These are phyloP conservation scores for Daucus carota DNA, from an alignment of 129 eudicot species.

Conservation along the genomic window DH1_v3.0 NC_030382.2:26399501-26400000, in stretches of 20 bases:
- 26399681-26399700: not conserved
- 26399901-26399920: constrained; percentile 46
- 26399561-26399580: not conserved
- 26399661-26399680: not conserved
- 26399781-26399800: constrained; percentile 27
- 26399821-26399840: constrained; percentile 27
- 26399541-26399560: not conserved
- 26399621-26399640: not conserved
- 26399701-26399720: not conserved
- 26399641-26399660: not conserved
- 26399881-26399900: not conserved
- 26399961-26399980: constrained; percentile 26
- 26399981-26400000: constrained; percentile 41
- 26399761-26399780: not conserved
- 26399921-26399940: constrained; percentile 24
- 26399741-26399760: not conserved
- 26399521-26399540: not conserved
- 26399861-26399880: constrained; percentile 39
- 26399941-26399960: constrained; percentile 30
- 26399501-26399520: not conserved
- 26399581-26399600: not conserved
- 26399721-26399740: not conserved
- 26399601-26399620: not conserved
- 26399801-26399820: constrained; percentile 38
- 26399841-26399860: constrained; percentile 2